These are phyloP conservation scores for Silene noctiflora DNA, from an alignment of 179 eudicot species.

Conservation along the genomic window DNA sequence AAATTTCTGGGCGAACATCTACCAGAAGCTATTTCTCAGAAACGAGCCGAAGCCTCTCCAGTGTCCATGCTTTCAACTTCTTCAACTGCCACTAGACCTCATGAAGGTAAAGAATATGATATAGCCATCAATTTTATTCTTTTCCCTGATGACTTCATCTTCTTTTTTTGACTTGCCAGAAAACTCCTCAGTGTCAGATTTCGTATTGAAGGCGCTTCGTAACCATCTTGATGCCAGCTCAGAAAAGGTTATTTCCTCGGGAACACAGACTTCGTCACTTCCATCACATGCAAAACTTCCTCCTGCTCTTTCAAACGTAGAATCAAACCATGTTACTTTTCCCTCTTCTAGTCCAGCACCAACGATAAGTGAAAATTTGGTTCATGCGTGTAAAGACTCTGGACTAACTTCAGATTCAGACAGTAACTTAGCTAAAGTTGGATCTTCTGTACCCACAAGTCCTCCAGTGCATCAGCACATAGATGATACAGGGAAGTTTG, in stretches of 20 bases:
- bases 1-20: constrained; percentile 15
- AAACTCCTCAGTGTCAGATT: constrained; percentile 6
- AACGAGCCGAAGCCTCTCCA: not conserved
- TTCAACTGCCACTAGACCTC: constrained; percentile 12
- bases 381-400: constrained; percentile 5
- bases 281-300: constrained; percentile 17
- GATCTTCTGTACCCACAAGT: constrained; percentile 29
- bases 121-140: not conserved
- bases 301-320: constrained; percentile 18
- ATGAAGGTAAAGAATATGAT: constrained; percentile 11
- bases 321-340: constrained; percentile 13
- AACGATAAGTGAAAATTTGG: not conserved
- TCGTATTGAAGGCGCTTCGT: constrained; percentile 6
- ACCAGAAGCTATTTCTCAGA: constrained; percentile 5
- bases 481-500: constrained; percentile 10
- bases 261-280: constrained; percentile 7
- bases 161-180: constrained; percentile 18
- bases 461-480: constrained; percentile 8
- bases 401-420: constrained; percentile 5
- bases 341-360: constrained; percentile 25
- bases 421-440: constrained; percentile 17
- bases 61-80: constrained; percentile 8
- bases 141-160: constrained; percentile 10
- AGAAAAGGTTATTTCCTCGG: constrained; percentile 11
- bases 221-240: constrained; percentile 9